Conservation (phyloP, 1,139 yeast species). For the Kurtzmaniella quercitrusa region DNA sequence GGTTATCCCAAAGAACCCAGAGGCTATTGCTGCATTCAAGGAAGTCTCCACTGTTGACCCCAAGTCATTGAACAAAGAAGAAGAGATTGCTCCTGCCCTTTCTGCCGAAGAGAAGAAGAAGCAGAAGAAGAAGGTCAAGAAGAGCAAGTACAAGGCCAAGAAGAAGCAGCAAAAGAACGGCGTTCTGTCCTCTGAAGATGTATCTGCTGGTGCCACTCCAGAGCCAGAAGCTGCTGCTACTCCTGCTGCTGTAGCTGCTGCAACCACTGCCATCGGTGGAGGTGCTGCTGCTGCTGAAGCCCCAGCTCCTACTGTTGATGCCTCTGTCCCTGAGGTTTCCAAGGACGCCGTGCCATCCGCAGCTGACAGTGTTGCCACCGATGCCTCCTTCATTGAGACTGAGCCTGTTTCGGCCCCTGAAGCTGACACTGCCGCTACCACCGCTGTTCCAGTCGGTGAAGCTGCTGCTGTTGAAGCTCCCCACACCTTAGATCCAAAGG, state of each 20-base stretch:
- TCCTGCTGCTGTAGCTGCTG: conserved; percentile 51
- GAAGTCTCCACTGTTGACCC: conserved; percentile 38
- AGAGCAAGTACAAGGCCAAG: conserved; percentile 42
- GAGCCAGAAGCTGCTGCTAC: conserved; percentile 31
- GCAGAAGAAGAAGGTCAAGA: conserved; percentile 46
- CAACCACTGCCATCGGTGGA: conserved; percentile 34
- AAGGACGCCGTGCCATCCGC: conserved; percentile 15
- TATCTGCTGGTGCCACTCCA: conserved; percentile 14
- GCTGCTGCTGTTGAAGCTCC: conserved; percentile 11
- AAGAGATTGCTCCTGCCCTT: conserved; percentile 13
- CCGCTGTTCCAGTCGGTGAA: conserved; percentile 3
- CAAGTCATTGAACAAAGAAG: conserved; percentile 38
- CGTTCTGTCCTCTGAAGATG: conserved; percentile 18
- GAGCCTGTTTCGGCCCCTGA: conserved; percentile 2
- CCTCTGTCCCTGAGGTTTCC: conserved; percentile 51
- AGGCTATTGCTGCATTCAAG: conserved; percentile 36
- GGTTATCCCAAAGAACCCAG: conserved; percentile 35
- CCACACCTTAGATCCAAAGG: conserved; percentile 31
- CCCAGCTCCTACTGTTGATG: conserved; percentile 43
- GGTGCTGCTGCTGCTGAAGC: conserved; percentile 13
- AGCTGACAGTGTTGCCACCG: not conserved
- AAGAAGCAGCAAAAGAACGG: conserved; percentile 43
- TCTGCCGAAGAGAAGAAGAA: conserved; percentile 40
- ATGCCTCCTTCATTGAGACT: conserved; percentile 3
- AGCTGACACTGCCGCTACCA: conserved; percentile 2